Evolutionary conservation across 129 eudicot species (phyloP), one percentile per base, ranked within the genome.

Genomic region (Mikania micrantha): DNA sequence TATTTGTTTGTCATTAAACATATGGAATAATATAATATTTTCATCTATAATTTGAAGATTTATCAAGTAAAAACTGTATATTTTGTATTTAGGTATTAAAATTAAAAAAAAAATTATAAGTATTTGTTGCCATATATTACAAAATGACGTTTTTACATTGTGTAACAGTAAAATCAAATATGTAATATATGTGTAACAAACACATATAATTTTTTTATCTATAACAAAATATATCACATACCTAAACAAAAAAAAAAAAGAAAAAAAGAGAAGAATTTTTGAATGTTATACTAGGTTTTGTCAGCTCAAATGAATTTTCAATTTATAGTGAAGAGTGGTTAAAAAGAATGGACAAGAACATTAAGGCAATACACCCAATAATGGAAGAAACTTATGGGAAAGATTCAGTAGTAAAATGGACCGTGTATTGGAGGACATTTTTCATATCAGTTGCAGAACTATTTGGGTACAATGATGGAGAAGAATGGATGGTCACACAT

Each of bases 401-500:
- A 63, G 97, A 89, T 68, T 87, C 92, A 57, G 95, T 88, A 2
- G 84, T 82, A 28, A 93, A 93, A 67, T 93, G 99, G 99, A 86
- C 90, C 0, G 96, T 83, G 6, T 94, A 94, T 64, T 94, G 99
- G 97, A 83, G 97, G 68, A 87, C 99, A 29, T 94, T 94, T 64
- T 94, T 94, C 79, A 83, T 94, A 7, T 70, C 94, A 29, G 99
- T 94, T 65, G 97, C 99, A 7, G 99, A 93, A 59, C 76, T 83
- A 20, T 93, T 89, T 69, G 87, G 84, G 31, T 93, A 93, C 87
- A 89, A 84, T 61, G 70, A 94, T 59, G 99, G 99, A 62, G 95
- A 94, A 75, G 99, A 94, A 74, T 94, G 99, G 99, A 94, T 94
- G 99, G 97, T 94, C 54, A 77, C 96, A 13, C 95, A 80, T 77